Base-by-base conservation (phyloP, 2,329 filamentous ascomycete species). In the Botrytis fabae region DNA sequence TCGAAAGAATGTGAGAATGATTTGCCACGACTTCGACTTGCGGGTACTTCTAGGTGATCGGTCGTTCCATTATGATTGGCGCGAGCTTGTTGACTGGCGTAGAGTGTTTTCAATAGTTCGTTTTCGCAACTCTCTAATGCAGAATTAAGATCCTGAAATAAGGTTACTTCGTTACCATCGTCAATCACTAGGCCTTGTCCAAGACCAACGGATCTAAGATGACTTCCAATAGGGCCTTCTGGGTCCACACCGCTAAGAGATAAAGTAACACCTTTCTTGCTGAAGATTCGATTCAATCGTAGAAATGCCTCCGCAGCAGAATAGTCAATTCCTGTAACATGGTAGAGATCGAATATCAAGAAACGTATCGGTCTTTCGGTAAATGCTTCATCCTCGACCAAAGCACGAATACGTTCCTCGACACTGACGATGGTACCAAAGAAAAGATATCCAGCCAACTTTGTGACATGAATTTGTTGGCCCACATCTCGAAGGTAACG, bases 361-460 rank as follows among this genome's bases (percentile, higher is more conserved):
- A 94, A 99, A 76, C 93, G 92, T 80, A 98, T 96, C 0, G 95
- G 94, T 70, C 91, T 88, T 76, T 89, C 85, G 40, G 86, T 85
- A 80, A 98, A 98, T 3, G 90, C 88, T 75, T 95, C 91, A 44
- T 97, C 94, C 42, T 95, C 91, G 64, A 98, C 91, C 46, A 98
- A 84, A 6, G 87, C 89, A 35, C 95, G 89, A 75, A 98, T 95
- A 76, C 92, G 92, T 75, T 93, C 92, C 82, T 99, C 96, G 0
- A 99, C 95, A 65, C 93, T 94, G 70, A 98, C 95, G 76, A 99
- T 97, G 4, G 95, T 98, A 25, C 96, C 96, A 78, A 99, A 99
- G 85, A 99, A 99, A n/a, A 99, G 88, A 80, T 95, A 98, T 0
- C 96, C 95, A 0, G 93, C 92, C 25, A 99, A 87, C 82, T 98